phyloP scores from a whole-genome alignment of 1,139 yeast species.

The Kodamaea ohmeri region DNA sequence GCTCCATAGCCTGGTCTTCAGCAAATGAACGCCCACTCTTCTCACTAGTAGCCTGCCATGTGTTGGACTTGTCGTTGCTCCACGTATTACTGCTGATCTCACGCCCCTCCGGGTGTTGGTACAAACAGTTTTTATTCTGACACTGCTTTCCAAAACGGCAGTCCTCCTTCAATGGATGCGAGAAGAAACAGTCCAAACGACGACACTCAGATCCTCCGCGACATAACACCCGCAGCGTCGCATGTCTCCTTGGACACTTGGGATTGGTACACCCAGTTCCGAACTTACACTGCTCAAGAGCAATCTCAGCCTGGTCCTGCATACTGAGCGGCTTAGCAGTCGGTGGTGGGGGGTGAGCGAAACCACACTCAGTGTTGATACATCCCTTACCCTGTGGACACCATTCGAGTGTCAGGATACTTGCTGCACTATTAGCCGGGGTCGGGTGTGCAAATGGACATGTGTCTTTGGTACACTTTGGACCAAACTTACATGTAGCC shows the following conservation, averaged over 20 bases:
- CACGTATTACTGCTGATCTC: constrained; percentile 42
- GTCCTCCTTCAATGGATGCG: constrained; percentile 74
- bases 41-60: constrained; percentile 17
- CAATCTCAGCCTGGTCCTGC: constrained; percentile 40
- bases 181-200: constrained; percentile 75
- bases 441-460: constrained; percentile 94
- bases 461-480: constrained; percentile 66
- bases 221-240: constrained; percentile 67
- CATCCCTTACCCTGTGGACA: constrained; percentile 71
- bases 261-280: constrained; percentile 72
- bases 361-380: constrained; percentile 55
- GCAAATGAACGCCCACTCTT: constrained; percentile 70
- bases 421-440: constrained; percentile 73
- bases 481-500: constrained; percentile 72
- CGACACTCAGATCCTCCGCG: constrained; percentile 78
- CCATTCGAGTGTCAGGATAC: constrained; percentile 69
- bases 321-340: constrained; percentile 27
- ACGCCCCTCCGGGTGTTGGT: constrained; percentile 77
- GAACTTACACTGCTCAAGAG: constrained; percentile 79
- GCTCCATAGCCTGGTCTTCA: constrained; percentile 73
- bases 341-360: constrained; percentile 77
- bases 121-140: constrained; percentile 65
- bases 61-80: constrained; percentile 23
- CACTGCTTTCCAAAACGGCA: constrained; percentile 81
- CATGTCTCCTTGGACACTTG: constrained; percentile 82